phyloP scores from a whole-genome alignment of 768 basidiomycete genomes.

The Rhodosporidiobolus odoratus region DNA sequence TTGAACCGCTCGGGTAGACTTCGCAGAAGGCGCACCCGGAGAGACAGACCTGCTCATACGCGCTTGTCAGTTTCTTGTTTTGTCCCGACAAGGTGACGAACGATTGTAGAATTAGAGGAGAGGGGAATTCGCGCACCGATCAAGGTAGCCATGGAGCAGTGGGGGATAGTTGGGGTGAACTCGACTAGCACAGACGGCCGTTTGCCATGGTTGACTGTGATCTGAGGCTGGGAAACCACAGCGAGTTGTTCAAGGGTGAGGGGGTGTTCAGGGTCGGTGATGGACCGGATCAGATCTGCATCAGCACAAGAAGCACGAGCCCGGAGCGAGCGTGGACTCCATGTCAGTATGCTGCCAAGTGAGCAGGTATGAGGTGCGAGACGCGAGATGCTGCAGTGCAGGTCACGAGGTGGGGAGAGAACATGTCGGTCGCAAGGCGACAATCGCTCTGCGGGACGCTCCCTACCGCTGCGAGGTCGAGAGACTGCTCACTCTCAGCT shows the following conservation, averaged over 20 bases:
- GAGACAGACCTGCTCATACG: constrained; percentile 86
- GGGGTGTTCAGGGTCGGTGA: constrained; percentile 93
- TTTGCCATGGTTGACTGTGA: constrained; percentile 53
- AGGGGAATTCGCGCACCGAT: constrained; percentile 63
- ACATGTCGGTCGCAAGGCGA: too few relatives aligned
- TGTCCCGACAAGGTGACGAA: too few relatives aligned
- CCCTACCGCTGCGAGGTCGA: too few relatives aligned
- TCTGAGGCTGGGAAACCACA: constrained; percentile 86
- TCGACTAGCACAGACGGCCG: constrained; percentile 72
- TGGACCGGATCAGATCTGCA: constrained; percentile 75
- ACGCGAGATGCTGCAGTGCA: too few relatives aligned
- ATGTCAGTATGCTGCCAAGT: not conserved
- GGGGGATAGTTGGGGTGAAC: constrained; percentile 92
- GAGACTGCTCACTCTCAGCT: not conserved
- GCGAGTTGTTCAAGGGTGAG: constrained; percentile 85
- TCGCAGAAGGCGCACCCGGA: constrained; percentile 81
- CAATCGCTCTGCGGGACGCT: too few relatives aligned
- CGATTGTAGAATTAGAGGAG: not conserved
- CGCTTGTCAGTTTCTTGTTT: too few relatives aligned
- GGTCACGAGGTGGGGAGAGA: too few relatives aligned
- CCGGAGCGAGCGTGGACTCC: too few relatives aligned
- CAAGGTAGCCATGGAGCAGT: constrained; percentile 93
- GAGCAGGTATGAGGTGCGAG: too few relatives aligned
- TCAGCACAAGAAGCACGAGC: constrained; percentile 31
- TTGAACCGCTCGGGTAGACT: constrained; percentile 89